Base-by-base conservation (phyloP, 495 filamentous ascomycete genomes). In the Penicillium ucsense region DNA sequence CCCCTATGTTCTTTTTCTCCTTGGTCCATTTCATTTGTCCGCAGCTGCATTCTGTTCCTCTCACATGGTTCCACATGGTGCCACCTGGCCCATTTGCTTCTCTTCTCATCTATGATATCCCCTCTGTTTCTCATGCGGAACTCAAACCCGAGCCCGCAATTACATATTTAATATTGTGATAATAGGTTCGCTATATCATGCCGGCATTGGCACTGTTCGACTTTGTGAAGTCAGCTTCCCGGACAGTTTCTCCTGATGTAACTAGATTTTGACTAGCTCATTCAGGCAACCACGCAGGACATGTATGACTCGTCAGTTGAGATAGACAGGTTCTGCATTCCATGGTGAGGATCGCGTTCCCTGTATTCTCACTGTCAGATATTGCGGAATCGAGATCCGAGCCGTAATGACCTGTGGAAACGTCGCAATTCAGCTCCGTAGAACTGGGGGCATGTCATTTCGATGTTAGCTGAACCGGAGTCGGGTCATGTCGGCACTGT, bases 81-180 rank as follows among this genome's bases (percentile, higher is more conserved):
- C 51, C 42, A 36, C 47, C 20, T 20, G 20, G 20, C 20, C 20
- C 20, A 20, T 20, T 2, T 20, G 20, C 39, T 41, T 41, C 29
- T 41, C 39, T 56, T 59, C 49, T 42, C 56, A 59, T 62, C 59
- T 62, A 57, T 62, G 59, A 62, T 62, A 62, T 62, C 59, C 59
- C 56, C 56, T 62, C 57, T 49, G 59, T 62, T 62, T 49, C 50
- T 62, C 20, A 55, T 48, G 44, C 44, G 53, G 59, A 50, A 56
- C 60, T 53, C 20, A 20, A 38, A 37, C 50, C 32, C 32, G 59
- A 59, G 56, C 43, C 52, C 57, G 56, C 48, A 45, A 45, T 55
- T 60, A 62, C 57, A 60, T 49, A 56, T 60, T 57, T 60, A 62
- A 60, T 62, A 41, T 12, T 41, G 9, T 48, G 32, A 44, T 53